Conservation (phyloP, 768 basidiomycete species). For the Lentinula sp. region DNA sequence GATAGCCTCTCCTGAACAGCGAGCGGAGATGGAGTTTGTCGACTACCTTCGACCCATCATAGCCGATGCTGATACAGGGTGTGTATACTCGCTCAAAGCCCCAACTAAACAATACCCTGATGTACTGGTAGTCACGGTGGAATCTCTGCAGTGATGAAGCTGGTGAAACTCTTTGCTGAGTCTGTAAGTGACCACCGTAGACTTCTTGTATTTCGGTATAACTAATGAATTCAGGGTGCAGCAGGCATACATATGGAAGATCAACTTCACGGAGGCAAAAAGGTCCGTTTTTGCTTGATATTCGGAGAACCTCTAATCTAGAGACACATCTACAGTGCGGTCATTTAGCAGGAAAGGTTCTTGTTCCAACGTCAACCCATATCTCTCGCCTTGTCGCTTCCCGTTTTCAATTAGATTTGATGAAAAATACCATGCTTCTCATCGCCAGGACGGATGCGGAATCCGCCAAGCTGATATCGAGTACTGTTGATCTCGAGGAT, state of each 20-base stretch:
- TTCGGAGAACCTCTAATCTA: neutral
- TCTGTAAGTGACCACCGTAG: conserved; percentile 39
- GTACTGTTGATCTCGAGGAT: conserved; percentile 77
- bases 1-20: conserved; percentile 52
- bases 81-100: conserved; percentile 13
- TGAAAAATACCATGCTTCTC: conserved; percentile 82
- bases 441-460: conserved; percentile 94
- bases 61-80: conserved; percentile 95
- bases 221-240: conserved; percentile 53
- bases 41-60: conserved; percentile 92
- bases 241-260: conserved; percentile 92
- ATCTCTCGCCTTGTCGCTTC: conserved; percentile 78
- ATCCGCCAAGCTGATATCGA: conserved; percentile 77
- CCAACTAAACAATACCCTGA: neutral
- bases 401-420: conserved; percentile 86
- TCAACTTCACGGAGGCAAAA: conserved; percentile 92
- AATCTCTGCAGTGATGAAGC: conserved; percentile 90
- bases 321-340: conserved; percentile 50
- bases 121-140: conserved; percentile 69
- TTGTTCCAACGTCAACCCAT: conserved; percentile 87
- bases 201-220: neutral
- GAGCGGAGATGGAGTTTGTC: conserved; percentile 68
- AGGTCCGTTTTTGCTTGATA: conserved; percentile 32
- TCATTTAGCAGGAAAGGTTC: conserved; percentile 86
- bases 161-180: conserved; percentile 92